phyloP scores from a whole-genome alignment of 306 rosid species.

The Pyrus pyrifolia region DNA sequence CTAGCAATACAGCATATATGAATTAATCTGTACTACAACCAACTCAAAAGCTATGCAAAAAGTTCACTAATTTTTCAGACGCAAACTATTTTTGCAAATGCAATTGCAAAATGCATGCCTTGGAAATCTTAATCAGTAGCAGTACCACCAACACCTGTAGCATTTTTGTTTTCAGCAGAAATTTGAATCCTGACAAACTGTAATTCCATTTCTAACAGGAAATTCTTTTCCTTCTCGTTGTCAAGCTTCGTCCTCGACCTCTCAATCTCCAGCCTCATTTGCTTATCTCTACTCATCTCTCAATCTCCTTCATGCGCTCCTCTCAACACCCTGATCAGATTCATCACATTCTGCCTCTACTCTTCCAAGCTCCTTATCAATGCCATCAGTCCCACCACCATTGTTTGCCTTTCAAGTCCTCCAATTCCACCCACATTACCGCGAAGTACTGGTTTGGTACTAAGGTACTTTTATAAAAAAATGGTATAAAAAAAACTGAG shows the following conservation, averaged over 20 bases:
- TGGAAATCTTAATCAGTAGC: background rate
- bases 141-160: background rate
- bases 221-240: constrained; percentile 24
- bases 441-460: too few relatives aligned
- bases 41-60: background rate
- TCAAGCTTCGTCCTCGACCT: constrained; percentile 21
- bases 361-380: constrained; percentile 27
- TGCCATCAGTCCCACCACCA: constrained; percentile 9
- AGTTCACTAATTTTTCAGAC: background rate
- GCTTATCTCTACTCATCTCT: constrained; percentile 23
- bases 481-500: too few relatives aligned
- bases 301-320: background rate
- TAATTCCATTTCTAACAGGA: constrained; percentile 27
- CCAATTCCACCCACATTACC: background rate
- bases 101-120: background rate
- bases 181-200: constrained; percentile 28
- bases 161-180: background rate
- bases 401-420: constrained; percentile 7
- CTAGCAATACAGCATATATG: too few relatives aligned
- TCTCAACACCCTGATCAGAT: constrained; percentile 8
- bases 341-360: constrained; percentile 17
- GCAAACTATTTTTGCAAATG: background rate
- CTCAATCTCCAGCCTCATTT: constrained; percentile 21
- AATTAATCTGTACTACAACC: background rate
- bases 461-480: too few relatives aligned